A percentile compares a stretch with the other conserved stretches of the same genome.
Conservation (phyloP, 495 filamentous ascomycete species). For the Hyaloscypha bicolor region DNA sequence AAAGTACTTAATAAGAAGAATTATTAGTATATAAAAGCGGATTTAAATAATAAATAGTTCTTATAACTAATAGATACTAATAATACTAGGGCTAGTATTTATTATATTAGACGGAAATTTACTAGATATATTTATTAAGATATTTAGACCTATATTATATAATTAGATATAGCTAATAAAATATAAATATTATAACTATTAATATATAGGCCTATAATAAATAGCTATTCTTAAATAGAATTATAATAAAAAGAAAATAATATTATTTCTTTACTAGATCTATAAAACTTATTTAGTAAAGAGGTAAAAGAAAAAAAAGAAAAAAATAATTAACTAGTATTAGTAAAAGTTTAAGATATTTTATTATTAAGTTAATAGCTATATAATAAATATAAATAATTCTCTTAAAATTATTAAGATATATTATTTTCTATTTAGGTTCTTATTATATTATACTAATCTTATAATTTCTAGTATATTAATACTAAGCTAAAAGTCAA, state of each 20-base stretch:
- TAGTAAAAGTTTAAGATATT: constrained; percentile 30
- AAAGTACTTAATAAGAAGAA: not conserved
- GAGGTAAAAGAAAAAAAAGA: constrained; percentile 2
- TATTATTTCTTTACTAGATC: too few relatives aligned
- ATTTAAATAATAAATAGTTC: constrained; percentile 11
- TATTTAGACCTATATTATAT: too few relatives aligned
- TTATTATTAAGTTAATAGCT: constrained; percentile 28
- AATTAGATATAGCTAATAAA: too few relatives aligned
- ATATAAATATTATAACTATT: too few relatives aligned
- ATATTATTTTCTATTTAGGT: not conserved
- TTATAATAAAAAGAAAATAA: constrained; percentile 8
- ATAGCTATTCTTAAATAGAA: too few relatives aligned
- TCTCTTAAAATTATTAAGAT: constrained; percentile 39
- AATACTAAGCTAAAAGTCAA: constrained; percentile 16
- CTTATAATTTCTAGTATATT: constrained; percentile 18
- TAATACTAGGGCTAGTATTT: constrained; percentile 19
- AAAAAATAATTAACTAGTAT: constrained; percentile 17
- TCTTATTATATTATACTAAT: constrained; percentile 14
- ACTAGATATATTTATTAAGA: constrained; percentile 15
- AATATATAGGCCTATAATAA: too few relatives aligned
- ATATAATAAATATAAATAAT: constrained; percentile 31
- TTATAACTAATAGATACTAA: constrained; percentile 9
- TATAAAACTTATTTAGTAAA: constrained; percentile 12
- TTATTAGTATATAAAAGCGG: constrained; percentile 11
- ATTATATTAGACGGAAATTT: constrained; percentile 24